Conservation (phyloP, 139 green algal species). For the Micractinium conductrix region DNA sequence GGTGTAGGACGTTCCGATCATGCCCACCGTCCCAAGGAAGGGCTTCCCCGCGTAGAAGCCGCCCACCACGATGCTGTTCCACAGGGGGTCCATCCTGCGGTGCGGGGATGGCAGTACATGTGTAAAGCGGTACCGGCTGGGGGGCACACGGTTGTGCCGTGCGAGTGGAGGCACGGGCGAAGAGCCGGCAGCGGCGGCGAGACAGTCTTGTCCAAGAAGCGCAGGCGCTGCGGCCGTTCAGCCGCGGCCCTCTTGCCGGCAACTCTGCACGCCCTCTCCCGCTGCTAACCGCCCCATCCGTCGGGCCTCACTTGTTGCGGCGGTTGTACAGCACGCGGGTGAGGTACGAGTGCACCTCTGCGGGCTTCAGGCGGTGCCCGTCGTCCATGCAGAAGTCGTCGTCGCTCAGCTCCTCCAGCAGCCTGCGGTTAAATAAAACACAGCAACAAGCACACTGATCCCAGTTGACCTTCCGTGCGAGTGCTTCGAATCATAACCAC, state of each 20-base stretch:
- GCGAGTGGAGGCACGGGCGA: too few relatives aligned
- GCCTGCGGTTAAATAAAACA: constrained; percentile 34
- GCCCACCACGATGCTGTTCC: constrained; percentile 95
- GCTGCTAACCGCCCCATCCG: not conserved
- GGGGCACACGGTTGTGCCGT: too few relatives aligned
- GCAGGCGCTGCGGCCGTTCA: too few relatives aligned
- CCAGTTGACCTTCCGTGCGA: too few relatives aligned
- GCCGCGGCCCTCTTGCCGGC: too few relatives aligned
- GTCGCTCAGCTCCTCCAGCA: constrained; percentile 92
- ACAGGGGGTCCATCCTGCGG: constrained; percentile 92
- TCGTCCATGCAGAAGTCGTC: constrained; percentile 94
- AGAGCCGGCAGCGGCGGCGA: too few relatives aligned
- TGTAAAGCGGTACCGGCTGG: too few relatives aligned
- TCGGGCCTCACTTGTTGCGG: constrained; percentile 67
- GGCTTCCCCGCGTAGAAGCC: constrained; percentile 73
- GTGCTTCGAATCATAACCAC: too few relatives aligned
- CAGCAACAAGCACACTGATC: too few relatives aligned
- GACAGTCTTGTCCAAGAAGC: too few relatives aligned
- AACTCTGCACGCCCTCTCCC: too few relatives aligned
- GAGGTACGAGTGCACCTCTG: constrained; percentile 92
- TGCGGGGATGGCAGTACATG: too few relatives aligned
- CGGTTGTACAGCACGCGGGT: constrained; percentile 97
- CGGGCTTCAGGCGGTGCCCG: constrained; percentile 73
- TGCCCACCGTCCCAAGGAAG: constrained; percentile 89
- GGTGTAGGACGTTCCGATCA: constrained; percentile 94